Evolutionary conservation across 352 stramenopile genomes (phyloP), one percentile per base, ranked within the genome.

Genomic region (Globisporangium uncinulatum): DNA sequence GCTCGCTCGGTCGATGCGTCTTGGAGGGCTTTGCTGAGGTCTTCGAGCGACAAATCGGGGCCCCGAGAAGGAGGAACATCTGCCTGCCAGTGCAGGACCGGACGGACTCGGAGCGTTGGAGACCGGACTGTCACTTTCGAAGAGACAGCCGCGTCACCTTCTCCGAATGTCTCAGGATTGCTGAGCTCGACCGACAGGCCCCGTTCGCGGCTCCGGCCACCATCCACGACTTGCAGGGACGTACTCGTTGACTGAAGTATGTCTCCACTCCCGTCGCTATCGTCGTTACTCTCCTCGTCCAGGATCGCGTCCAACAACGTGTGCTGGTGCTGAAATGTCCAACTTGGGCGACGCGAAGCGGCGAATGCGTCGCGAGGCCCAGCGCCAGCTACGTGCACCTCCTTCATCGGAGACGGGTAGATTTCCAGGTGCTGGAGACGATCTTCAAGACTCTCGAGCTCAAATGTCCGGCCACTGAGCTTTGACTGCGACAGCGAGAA

Each of bases 361-460:
- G 44, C 67, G 39, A 70, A 46, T 6, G 67, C 17, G 57, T 32
- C 19, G 36, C 21, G 15, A 51, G 41, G 7, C 13, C 24, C 41
- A 4, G 6, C 9, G 1, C 39, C 41, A 19, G 19, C 34, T 43
- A 17, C 75, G 50, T 29, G 63, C 13, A 32, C 13, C 4, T 76
- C 63, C 50, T 88, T 90, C 71, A 90, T 77, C 0, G 80, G 80
- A 3, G 80, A 90, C 11, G 80, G 80, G 46, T 74, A 88, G 4
- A 84, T 72, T 3, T 88, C 76, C 5, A 90, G 48, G 34, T 71
- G 67, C 11, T 70, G 74, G 5, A 90, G 58, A 0, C 69, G 69
- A 17, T 88, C 73, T 54, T 90, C 78, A 32, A 90, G 60, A 41
- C 74, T 79, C 17, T 85, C 77, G 0, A 90, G 49, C 1, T 59